Evolutionary conservation across 116 monocot species (phyloP).

Genomic region (Thalassia testudinum): DNA sequence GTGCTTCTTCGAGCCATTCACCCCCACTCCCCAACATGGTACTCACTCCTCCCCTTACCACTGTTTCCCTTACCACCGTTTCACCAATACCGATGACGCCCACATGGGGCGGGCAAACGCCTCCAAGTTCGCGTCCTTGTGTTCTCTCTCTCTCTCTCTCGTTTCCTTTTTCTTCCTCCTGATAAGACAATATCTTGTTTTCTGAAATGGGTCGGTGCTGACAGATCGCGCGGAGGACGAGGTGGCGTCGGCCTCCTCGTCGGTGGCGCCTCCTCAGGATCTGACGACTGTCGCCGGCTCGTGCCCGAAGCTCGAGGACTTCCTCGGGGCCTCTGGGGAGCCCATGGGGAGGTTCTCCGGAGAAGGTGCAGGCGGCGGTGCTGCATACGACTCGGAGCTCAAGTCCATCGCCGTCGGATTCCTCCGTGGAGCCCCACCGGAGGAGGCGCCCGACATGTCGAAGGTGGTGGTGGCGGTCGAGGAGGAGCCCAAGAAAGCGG

Average conservation of each 20-base stretch:
- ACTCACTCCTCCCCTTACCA: not conserved
- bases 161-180: not conserved
- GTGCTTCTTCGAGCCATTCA: conserved; percentile 14
- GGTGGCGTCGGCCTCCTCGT: not conserved
- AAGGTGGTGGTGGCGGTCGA: conserved; percentile 9
- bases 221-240: conserved; percentile 8
- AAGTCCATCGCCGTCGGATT: conserved; percentile 61
- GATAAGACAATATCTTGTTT: not conserved
- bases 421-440: conserved; percentile 12
- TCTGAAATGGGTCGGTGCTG: not conserved
- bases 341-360: conserved; percentile 9
- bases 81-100: not conserved
- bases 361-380: not conserved
- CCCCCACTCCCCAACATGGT: conserved; percentile 9
- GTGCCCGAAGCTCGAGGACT: conserved; percentile 73
- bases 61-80: not conserved
- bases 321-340: conserved; percentile 31
- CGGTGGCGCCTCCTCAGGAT: not conserved
- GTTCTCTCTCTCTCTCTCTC: not conserved
- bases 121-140: not conserved
- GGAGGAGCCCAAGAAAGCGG: conserved; percentile 31
- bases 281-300: conserved; percentile 3
- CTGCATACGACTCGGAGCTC: conserved; percentile 52
- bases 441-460: conserved; percentile 3
- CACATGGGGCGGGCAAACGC: not conserved